Evolutionary conservation across 2,329 filamentous ascomycete genomes (phyloP).

Genomic region (Fusarium chaquense): DNA sequence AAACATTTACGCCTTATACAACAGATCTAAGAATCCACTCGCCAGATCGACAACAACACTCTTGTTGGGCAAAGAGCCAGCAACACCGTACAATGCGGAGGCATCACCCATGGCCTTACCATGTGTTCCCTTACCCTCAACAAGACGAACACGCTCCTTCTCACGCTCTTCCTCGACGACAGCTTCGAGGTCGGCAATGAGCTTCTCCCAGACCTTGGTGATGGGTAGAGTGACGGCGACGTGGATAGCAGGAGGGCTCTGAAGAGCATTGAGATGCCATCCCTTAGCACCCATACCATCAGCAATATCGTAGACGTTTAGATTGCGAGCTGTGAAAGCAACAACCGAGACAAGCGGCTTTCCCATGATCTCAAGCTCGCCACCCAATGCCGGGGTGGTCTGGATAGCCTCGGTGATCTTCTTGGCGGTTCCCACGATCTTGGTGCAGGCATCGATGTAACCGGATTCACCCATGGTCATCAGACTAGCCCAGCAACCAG

Average conservation of each 20-base stretch:
- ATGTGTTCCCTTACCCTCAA: constrained; percentile 74
- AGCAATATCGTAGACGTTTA: constrained; percentile 94
- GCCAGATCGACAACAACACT: constrained; percentile 92
- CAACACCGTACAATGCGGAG: constrained; percentile 92
- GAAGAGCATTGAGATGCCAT: constrained; percentile 96
- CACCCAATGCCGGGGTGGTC: constrained; percentile 73
- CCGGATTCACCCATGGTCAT: constrained; percentile 89
- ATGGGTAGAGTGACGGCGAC: constrained; percentile 93
- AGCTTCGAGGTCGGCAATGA: constrained; percentile 78
- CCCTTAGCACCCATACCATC: constrained; percentile 86
- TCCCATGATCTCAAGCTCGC: constrained; percentile 84
- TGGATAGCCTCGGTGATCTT: constrained; percentile 82
- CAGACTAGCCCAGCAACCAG: constrained; percentile 93
- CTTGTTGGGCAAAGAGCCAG: constrained; percentile 95
- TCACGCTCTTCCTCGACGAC: constrained; percentile 80
- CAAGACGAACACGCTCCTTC: constrained; percentile 78
- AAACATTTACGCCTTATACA: constrained; percentile 81
- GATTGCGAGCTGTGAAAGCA: constrained; percentile 83
- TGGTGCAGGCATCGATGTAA: constrained; percentile 86
- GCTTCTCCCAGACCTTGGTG: constrained; percentile 80
- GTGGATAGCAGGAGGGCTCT: constrained; percentile 92
- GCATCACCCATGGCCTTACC: constrained; percentile 81
- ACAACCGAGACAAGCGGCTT: constrained; percentile 90
- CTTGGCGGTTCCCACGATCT: constrained; percentile 89
- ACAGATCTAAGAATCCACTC: constrained; percentile 88